A percentile compares a stretch with the other conserved stretches of the same genome.
Evolutionary conservation across 1,284 basidiomycete species (phyloP).

Genomic region (Anthracocystis panici-leucophaei): DNA sequence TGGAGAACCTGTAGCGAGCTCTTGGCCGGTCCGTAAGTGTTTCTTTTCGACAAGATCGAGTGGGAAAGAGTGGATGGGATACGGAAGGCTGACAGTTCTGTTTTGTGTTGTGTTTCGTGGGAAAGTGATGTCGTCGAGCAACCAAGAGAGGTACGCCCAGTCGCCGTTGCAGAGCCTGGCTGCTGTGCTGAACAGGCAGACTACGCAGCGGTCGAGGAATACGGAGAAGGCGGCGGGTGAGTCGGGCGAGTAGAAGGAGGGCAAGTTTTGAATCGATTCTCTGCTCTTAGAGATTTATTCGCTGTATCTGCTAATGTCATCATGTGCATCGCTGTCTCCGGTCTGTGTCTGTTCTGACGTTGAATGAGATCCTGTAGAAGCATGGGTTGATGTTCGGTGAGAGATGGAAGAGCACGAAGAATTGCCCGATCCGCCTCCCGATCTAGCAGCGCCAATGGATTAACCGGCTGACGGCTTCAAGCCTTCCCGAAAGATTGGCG

Average conservation of each 20-base stretch:
- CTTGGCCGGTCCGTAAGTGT: constrained; percentile 29
- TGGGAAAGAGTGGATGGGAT: background rate
- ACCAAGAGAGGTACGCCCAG: constrained; percentile 38
- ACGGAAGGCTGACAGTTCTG: background rate
- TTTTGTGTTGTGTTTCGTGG: background rate
- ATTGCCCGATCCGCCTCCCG: background rate
- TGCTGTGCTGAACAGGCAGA: constrained; percentile 44
- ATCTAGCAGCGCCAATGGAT: background rate
- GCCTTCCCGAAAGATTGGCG: background rate
- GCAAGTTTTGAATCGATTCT: too few species aligned
- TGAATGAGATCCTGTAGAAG: background rate
- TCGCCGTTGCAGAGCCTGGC: constrained; percentile 45
- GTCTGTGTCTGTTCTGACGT: background rate
- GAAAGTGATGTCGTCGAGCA: constrained; percentile 41
- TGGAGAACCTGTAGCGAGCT: constrained; percentile 1
- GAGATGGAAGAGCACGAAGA: background rate
- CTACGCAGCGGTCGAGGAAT: constrained; percentile 38
- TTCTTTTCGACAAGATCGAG: background rate
- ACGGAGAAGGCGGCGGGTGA: background rate
- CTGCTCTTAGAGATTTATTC: background rate
- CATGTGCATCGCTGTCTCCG: background rate
- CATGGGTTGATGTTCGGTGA: background rate
- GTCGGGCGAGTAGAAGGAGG: background rate
- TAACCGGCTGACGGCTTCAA: constrained; percentile 1
- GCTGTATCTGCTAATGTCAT: background rate